Percentiles rank a stretch among this genome's conserved stretches.
Conservation (phyloP, 1,284 basidiomycete species). For the Phlebopus sp. region DNA sequence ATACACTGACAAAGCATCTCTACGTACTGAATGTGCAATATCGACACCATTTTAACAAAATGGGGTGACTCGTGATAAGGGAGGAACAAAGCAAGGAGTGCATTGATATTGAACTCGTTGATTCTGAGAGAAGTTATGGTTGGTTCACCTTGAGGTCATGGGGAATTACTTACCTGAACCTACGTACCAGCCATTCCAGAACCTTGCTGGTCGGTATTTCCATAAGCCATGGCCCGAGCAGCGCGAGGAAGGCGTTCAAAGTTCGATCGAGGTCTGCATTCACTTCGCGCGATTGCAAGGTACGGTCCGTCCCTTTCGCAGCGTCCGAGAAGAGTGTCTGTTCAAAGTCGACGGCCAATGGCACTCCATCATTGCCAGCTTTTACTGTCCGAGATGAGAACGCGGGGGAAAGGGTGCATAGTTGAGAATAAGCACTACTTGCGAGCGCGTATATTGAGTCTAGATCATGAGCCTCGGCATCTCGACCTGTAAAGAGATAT, state of each 20-base stretch:
- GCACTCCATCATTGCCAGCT: constrained; percentile 14
- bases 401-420: constrained; percentile 60
- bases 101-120: constrained; percentile 88
- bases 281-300: constrained; percentile 69
- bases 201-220: constrained; percentile 82
- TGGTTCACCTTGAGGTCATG: background rate
- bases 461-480: constrained; percentile 82
- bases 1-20: background rate
- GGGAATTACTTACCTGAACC: constrained; percentile 70
- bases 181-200: constrained; percentile 94
- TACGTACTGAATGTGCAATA: constrained; percentile 73
- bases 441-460: constrained; percentile 86
- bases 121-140: constrained; percentile 50
- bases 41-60: constrained; percentile 91
- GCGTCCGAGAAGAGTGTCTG: constrained; percentile 81
- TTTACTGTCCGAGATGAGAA: constrained; percentile 35
- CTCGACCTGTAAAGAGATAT: constrained; percentile 85
- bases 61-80: constrained; percentile 96
- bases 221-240: constrained; percentile 80
- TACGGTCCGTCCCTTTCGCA: constrained; percentile 77
- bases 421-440: constrained; percentile 78
- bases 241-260: constrained; percentile 64
- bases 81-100: constrained; percentile 80
- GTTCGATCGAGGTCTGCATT: constrained; percentile 59
- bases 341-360: constrained; percentile 55